Evolutionary conservation across 305 asterid genomes (phyloP).

Genomic region (Solanum hybrid): DNA sequence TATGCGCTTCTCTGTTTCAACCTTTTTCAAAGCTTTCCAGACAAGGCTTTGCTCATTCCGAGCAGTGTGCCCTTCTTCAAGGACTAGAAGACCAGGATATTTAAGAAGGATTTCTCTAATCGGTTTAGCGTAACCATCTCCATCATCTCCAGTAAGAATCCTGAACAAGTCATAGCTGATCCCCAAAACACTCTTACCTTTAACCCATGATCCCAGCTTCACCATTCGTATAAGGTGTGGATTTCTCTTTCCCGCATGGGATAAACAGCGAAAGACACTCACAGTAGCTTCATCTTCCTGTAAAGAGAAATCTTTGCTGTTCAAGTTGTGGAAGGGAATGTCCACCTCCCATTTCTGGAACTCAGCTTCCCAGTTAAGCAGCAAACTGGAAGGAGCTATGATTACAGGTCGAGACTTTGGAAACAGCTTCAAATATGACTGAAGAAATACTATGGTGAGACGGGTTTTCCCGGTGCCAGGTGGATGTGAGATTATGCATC

Average conservation of each 20-base stretch:
- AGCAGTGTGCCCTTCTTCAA: constrained; percentile 73
- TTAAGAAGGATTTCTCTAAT: constrained; percentile 34
- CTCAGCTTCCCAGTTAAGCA: constrained; percentile 67
- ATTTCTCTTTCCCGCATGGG: not conserved
- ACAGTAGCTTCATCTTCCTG: constrained; percentile 13
- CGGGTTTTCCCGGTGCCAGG: constrained; percentile 73
- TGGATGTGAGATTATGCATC: constrained; percentile 77
- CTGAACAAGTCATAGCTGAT: constrained; percentile 43
- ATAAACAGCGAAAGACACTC: not conserved
- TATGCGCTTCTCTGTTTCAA: constrained; percentile 34
- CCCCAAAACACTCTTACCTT: constrained; percentile 32
- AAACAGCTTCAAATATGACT: constrained; percentile 33
- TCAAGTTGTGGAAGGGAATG: constrained; percentile 47
- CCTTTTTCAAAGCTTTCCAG: constrained; percentile 37
- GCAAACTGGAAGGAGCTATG: constrained; percentile 54
- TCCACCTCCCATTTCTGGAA: constrained; percentile 49
- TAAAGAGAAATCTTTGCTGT: constrained; percentile 20
- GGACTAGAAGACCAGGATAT: constrained; percentile 40
- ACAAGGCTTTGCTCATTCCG: constrained; percentile 42
- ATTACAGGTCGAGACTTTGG: constrained; percentile 45
- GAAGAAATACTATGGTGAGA: constrained; percentile 43
- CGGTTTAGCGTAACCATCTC: not conserved
- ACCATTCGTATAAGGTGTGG: not conserved
- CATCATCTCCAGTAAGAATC: constrained; percentile 23
- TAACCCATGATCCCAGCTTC: not conserved